Percentiles rank a stretch among this genome's conserved stretches.
Evolutionary conservation across 2,329 filamentous ascomycete species (phyloP).

Genomic region (Rosellinia necatrix): DNA sequence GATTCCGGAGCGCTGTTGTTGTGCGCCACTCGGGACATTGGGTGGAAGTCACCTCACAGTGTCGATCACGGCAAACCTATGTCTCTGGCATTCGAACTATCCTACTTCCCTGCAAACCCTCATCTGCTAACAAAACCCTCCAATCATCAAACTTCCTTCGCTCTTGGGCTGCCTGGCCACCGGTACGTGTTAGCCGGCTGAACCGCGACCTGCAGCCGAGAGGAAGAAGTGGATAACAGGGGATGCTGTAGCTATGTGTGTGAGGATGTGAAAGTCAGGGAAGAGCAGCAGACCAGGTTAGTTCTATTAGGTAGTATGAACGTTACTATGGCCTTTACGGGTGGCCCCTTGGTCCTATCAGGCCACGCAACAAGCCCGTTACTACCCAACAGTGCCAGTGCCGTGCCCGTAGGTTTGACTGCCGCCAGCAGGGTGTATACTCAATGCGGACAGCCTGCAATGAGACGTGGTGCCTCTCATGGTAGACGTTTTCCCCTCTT

Average conservation of each 20-base stretch:
- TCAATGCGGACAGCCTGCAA: slow-evolving; percentile 20
- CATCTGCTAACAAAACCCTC: slow-evolving; percentile 13
- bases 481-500: slow-evolving; percentile 5
- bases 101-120: slow-evolving; percentile 20
- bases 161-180: slow-evolving; percentile 15
- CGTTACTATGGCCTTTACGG: slow-evolving; percentile 32
- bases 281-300: slow-evolving; percentile 26
- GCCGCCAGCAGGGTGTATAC: slow-evolving; percentile 13
- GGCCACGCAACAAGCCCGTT: slow-evolving; percentile 37
- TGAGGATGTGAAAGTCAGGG: slow-evolving; percentile 20
- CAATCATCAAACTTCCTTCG: slow-evolving; percentile 17
- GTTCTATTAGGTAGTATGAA: slow-evolving; percentile 30
- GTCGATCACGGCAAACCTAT: slow-evolving; percentile 19
- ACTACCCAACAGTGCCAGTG: slow-evolving; percentile 28
- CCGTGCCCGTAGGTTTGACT: slow-evolving; percentile 13
- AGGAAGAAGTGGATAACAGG: slow-evolving; percentile 28
- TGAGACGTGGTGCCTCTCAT: slow-evolving; percentile 28
- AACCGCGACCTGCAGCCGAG: slow-evolving; percentile 29
- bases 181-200: slow-evolving; percentile 25
- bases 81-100: slow-evolving; percentile 15
- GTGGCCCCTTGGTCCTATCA: slow-evolving; percentile 38
- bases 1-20: slow-evolving; percentile 30
- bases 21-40: slow-evolving; percentile 32
- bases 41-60: slow-evolving; percentile 34
- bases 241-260: too few relatives aligned